Percentiles rank a stretch among this genome's conserved stretches.
Conservation (phyloP, 2,329 filamentous ascomycete species). For the Colletotrichum somersetense region DNA sequence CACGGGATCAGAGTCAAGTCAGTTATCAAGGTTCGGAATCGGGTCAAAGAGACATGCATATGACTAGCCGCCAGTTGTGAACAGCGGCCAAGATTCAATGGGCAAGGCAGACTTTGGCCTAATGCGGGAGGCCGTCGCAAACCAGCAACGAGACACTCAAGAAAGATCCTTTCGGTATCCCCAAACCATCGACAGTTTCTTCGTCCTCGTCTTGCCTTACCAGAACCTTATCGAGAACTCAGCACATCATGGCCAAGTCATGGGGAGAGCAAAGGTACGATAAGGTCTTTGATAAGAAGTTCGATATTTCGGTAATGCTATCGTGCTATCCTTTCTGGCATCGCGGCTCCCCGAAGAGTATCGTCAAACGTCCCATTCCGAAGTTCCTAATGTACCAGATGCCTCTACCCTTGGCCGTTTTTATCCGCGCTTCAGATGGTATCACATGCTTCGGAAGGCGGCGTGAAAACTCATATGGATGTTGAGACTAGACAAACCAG, state of each 20-base stretch:
- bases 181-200: neutral
- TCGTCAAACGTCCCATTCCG: neutral
- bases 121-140: neutral
- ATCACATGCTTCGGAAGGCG: neutral
- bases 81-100: neutral
- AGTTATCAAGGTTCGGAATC: neutral
- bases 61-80: neutral
- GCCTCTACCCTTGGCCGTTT: accelerated
- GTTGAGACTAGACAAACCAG: neutral
- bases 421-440: neutral
- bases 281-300: neutral
- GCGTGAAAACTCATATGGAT: too few species aligned
- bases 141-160: neutral
- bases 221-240: neutral
- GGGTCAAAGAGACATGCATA: neutral
- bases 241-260: neutral
- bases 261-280: neutral
- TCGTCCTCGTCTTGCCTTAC: neutral
- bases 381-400: neutral
- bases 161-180: neutral
- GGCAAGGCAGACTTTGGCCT: neutral
- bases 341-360: neutral
- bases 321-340: neutral
- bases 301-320: neutral
- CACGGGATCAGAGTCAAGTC: neutral